Conservation (phyloP, 176 grass and related monocot species). For the Pontederia crassipes region DNA sequence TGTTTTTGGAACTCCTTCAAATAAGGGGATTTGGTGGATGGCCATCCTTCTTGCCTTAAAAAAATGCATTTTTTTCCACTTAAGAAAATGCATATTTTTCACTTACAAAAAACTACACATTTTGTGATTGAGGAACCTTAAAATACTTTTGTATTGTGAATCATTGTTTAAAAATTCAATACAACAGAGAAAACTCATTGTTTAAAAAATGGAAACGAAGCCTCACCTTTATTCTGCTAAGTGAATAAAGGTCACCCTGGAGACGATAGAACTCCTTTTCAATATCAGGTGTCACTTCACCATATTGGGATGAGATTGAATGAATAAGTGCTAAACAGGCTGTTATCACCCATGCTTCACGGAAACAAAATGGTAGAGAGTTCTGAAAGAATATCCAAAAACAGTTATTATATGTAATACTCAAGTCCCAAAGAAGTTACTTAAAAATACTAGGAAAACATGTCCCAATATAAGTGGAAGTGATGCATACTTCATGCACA, state of each 20-base stretch:
- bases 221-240: constrained; percentile 74
- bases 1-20: too few relatives aligned
- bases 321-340: constrained; percentile 80
- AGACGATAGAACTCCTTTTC: constrained; percentile 93
- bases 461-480: neutral
- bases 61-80: too few relatives aligned
- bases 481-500: constrained; percentile 63
- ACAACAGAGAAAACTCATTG: neutral
- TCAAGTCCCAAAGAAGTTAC: constrained; percentile 5
- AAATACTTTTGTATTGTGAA: neutral
- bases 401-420: constrained; percentile 26
- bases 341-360: constrained; percentile 95
- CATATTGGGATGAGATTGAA: constrained; percentile 47
- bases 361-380: constrained; percentile 85
- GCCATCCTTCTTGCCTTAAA: too few relatives aligned
- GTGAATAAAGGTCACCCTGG: constrained; percentile 90
- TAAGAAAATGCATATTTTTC: too few relatives aligned
- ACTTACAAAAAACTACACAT: too few relatives aligned
- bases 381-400: constrained; percentile 44
- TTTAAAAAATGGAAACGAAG: constrained; percentile 7
- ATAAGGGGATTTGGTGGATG: too few relatives aligned
- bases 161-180: neutral
- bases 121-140: constrained; percentile 2
- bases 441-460: constrained; percentile 16
- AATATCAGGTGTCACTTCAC: constrained; percentile 56